Base-by-base conservation (phyloP, 1,284 basidiomycete genomes). In the Gymnopus androsaceus region DNA sequence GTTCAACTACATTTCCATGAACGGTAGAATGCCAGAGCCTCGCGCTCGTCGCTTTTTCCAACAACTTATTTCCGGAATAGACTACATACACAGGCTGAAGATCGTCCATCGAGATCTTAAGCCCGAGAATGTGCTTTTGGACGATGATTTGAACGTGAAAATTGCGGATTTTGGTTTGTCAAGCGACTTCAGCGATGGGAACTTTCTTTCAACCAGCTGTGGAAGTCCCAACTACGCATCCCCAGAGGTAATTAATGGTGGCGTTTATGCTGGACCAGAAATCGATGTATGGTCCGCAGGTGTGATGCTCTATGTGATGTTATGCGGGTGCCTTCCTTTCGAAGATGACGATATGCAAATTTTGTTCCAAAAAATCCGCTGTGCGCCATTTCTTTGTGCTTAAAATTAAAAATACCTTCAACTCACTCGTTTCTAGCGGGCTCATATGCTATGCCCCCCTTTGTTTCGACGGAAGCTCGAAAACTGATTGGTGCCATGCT, bases 231-330 rank as follows among this genome's bases (percentile, higher is more conserved):
- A 98, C 72, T 98, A 98, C 65, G 95, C 95, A 53, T 95, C 95
- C 0, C 95, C 95, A 1, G 95, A 98, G 67, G 95, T 98, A 64
- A 96, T 98, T 64, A 83, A 88, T 21, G 94, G 94, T 14, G 92
- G 92, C 57, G 79, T 95, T 7, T 98, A 98, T 68, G 94, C 93
- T 1, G 95, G 95, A 0, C 94, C 95, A 0, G 95, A 96, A 71
- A 95, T 97, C 64, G 95, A 98, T 65, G 94, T 97, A n/a, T 98
- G 95, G 95, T 94, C 90, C 64, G 92, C 92, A 56, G 95, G 95
- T 0, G 94, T 97, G 31, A 97, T 98, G 64, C 81, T 98, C 55
- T 97, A 94, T 73, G 95, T 97, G 50, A 93, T 98, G 86, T 81
- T 98, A 5, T 95, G 91, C 66, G 95, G 95, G 11, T 79, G 90